Percentiles rank a stretch among this genome's conserved stretches.
Evolutionary conservation across 805 yeast genomes (phyloP).

Genomic region (Metschnikowia hibisci): DNA sequence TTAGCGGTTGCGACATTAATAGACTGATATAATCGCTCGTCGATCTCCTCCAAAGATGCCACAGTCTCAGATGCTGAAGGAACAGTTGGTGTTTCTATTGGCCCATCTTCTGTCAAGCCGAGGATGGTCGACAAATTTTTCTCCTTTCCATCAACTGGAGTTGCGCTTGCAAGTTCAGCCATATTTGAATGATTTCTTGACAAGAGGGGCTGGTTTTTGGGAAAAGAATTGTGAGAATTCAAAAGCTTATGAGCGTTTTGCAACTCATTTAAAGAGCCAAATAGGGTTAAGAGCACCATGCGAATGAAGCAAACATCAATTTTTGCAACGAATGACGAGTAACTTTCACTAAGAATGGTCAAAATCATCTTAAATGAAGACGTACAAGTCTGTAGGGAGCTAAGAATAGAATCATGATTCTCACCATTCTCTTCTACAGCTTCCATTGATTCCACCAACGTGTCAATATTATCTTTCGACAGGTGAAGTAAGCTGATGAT

Average conservation of each 20-base stretch:
- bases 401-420: constrained; percentile 28
- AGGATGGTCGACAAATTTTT: constrained; percentile 8
- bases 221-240: not conserved
- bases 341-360: constrained; percentile 44
- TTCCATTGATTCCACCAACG: constrained; percentile 55
- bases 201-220: not conserved
- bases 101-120: constrained; percentile 7
- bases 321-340: constrained; percentile 46
- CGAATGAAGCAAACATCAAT: constrained; percentile 60
- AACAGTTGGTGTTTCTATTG: constrained; percentile 10
- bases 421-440: constrained; percentile 36
- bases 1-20: constrained; percentile 58
- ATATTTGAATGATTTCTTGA: constrained; percentile 7
- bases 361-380: constrained; percentile 52
- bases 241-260: constrained; percentile 58
- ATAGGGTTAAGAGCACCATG: constrained; percentile 26
- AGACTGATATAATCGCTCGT: constrained; percentile 62
- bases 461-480: constrained; percentile 53
- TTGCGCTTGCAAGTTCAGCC: not conserved
- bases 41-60: constrained; percentile 43
- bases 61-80: constrained; percentile 12
- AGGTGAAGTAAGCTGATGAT: constrained; percentile 49
- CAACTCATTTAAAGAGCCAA: constrained; percentile 63
- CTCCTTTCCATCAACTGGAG: constrained; percentile 5
- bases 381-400: constrained; percentile 32